phyloP scores from a whole-genome alignment of 2,329 filamentous ascomycete species.

The Cladosporium sp. region DNA sequence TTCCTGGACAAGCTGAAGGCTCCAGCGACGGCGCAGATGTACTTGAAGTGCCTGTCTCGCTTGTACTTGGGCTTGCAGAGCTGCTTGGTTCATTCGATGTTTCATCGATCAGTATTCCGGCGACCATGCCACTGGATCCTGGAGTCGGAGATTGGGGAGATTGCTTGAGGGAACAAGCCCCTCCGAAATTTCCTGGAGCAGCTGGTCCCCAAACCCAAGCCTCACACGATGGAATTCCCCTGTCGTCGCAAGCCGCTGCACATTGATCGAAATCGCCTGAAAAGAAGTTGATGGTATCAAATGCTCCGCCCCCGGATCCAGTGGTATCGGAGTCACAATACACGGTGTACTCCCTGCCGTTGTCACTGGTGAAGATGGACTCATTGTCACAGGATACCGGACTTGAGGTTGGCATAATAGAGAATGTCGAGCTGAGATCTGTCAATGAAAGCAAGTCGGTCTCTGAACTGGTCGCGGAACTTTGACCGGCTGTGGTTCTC shows the following conservation, averaged over 20 bases:
- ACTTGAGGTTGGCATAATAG: background rate
- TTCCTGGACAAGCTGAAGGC: background rate
- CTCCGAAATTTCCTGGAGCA: background rate
- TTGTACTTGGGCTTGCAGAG: background rate
- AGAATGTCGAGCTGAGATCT: background rate
- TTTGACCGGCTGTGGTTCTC: background rate
- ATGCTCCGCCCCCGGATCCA: constrained; percentile 7
- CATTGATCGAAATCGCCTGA: constrained; percentile 12
- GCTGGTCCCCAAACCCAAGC: constrained; percentile 10
- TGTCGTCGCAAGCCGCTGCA: constrained; percentile 1
- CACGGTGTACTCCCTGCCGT: constrained; percentile 8
- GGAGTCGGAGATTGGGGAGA: constrained; percentile 6
- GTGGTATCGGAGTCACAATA: constrained; percentile 11
- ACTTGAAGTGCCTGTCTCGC: background rate
- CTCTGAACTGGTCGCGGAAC: background rate
- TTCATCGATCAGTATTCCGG: constrained; percentile 6
- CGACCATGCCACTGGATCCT: background rate
- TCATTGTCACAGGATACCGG: background rate
- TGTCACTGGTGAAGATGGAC: background rate
- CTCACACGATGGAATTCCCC: background rate
- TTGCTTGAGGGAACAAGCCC: constrained; percentile 13
- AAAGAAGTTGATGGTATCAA: background rate
- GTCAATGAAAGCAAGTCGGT: background rate
- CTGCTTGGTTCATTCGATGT: background rate
- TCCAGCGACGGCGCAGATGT: background rate